Conservation (phyloP, 2,329 filamentous ascomycete genomes). For the Keithomyces neogunnii region DNA sequence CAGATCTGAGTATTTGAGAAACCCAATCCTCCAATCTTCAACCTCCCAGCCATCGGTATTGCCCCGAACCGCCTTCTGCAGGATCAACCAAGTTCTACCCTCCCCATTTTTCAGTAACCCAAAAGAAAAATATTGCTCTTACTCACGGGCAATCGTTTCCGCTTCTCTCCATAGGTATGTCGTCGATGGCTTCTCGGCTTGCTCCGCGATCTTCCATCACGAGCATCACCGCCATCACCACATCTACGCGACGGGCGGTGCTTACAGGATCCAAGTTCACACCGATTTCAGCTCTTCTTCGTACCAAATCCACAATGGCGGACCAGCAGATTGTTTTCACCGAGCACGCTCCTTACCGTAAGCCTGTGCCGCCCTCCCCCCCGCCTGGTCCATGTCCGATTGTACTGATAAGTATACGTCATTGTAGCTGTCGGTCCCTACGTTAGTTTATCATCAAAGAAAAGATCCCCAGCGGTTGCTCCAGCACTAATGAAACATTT, state of each 20-base stretch:
- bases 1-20: background rate
- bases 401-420: background rate
- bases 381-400: background rate
- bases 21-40: background rate
- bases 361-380: conserved; percentile 19
- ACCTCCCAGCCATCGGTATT: background rate
- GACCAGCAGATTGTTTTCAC: conserved; percentile 45
- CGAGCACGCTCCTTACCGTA: conserved; percentile 51
- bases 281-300: conserved; percentile 17
- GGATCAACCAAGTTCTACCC: background rate
- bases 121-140: background rate
- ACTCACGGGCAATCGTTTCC: background rate
- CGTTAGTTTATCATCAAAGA: conserved; percentile 32
- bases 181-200: conserved; percentile 12
- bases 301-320: conserved; percentile 33
- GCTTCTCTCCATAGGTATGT: conserved; percentile 16
- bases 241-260: conserved; percentile 4
- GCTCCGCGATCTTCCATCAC: conserved; percentile 7
- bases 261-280: conserved; percentile 19
- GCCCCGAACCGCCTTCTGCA: background rate
- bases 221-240: conserved; percentile 3
- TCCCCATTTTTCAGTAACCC: background rate
- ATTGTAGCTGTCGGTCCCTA: conserved; percentile 52
- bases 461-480: background rate
- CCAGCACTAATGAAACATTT: background rate